Conservation (phyloP, 257 asterid genomes). For the Verbena officinalis region DNA sequence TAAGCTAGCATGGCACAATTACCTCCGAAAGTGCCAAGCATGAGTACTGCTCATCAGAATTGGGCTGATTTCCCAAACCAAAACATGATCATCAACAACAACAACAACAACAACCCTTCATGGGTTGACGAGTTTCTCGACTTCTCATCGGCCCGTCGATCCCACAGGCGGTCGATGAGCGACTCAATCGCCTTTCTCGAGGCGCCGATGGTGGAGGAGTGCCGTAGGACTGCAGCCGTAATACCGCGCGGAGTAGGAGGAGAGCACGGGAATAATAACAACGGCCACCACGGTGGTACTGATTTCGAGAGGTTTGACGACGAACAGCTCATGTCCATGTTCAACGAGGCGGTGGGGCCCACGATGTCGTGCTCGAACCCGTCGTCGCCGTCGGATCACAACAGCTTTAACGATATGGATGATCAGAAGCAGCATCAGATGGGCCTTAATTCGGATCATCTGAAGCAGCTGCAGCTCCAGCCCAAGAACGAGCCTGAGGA, state of each 20-base stretch:
- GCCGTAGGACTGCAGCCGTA: conserved; percentile 56
- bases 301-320: conserved; percentile 80
- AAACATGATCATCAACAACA: conserved; percentile 35
- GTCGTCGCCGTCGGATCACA: conserved; percentile 77
- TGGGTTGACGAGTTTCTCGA: conserved; percentile 90
- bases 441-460: conserved; percentile 25
- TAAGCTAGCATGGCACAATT: conserved; percentile 67
- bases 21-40: conserved; percentile 81
- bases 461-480: conserved; percentile 29
- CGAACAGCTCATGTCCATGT: conserved; percentile 89
- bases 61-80: conserved; percentile 63
- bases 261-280: background rate
- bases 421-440: conserved; percentile 27
- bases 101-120: conserved; percentile 35
- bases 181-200: conserved; percentile 83
- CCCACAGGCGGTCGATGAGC: conserved; percentile 80
- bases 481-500: conserved; percentile 78
- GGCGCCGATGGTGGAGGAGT: conserved; percentile 66
- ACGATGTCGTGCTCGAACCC: conserved; percentile 62
- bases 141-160: conserved; percentile 67
- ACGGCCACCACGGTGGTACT: background rate
- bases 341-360: conserved; percentile 51
- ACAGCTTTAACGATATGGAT: conserved; percentile 54
- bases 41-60: conserved; percentile 32
- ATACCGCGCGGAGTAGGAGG: conserved; percentile 26